A percentile compares a stretch with the other conserved stretches of the same genome.
Conservation (phyloP, 2,329 filamentous ascomycete species). For the Ophiostoma sp. region DNA sequence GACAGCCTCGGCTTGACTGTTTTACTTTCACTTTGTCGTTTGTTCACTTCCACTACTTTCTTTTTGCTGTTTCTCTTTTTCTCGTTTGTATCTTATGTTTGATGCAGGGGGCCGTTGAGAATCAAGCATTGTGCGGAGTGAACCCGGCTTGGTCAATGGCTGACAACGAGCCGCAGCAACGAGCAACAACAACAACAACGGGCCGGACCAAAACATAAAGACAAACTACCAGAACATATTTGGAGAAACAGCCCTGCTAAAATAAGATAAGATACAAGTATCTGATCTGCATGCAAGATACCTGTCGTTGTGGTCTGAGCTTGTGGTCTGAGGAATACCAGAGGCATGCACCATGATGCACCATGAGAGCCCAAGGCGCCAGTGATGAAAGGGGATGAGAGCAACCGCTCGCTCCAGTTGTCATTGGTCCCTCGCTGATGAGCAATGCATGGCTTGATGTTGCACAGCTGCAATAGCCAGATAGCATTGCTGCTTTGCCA, state of each 20-base stretch:
- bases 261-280: too few relatives aligned
- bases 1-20: not conserved
- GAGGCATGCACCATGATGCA: not conserved
- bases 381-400: not conserved
- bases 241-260: too few relatives aligned
- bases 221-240: not conserved
- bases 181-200: too few relatives aligned
- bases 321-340: not conserved
- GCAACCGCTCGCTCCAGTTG: not conserved
- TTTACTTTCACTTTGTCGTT: not conserved
- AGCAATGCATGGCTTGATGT: not conserved
- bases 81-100: not conserved
- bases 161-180: too few relatives aligned
- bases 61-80: not conserved
- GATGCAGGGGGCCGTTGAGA: not conserved
- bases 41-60: not conserved
- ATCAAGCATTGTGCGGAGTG: slow-evolving; percentile 4
- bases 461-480: not conserved
- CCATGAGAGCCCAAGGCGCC: not conserved
- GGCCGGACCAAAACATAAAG: not conserved
- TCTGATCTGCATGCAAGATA: too few relatives aligned
- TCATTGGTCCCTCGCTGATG: not conserved
- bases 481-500: too few relatives aligned
- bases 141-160: not conserved
- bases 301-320: too few relatives aligned